Percentiles rank a stretch among this genome's conserved stretches.
Conservation (phyloP, 108 stramenopile genomes). For the Nannochloropsis gaditana region DNA sequence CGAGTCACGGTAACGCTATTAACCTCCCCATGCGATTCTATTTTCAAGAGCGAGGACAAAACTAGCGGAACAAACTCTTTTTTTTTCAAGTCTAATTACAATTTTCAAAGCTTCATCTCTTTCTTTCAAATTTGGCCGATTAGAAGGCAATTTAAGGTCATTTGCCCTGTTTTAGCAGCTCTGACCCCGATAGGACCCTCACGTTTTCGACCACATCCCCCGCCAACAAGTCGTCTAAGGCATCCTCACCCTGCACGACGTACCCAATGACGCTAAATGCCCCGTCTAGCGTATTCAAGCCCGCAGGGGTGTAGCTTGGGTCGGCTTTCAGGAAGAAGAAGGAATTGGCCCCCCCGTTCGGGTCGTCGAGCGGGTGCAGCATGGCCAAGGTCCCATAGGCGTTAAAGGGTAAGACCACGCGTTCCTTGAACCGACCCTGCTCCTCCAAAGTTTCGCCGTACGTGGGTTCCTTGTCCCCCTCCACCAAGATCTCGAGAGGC, state of each 20-base stretch:
- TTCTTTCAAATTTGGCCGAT: neutral
- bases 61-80: neutral
- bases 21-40: too few relatives aligned
- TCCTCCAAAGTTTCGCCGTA: slow-evolving; percentile 22
- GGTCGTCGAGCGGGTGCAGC: slow-evolving; percentile 17
- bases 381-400: slow-evolving; percentile 22
- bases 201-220: slow-evolving; percentile 25
- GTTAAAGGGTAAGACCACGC: slow-evolving; percentile 16
- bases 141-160: neutral
- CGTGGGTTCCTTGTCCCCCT: slow-evolving; percentile 12
- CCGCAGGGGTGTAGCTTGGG: slow-evolving; percentile 26
- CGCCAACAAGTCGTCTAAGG: slow-evolving; percentile 14
- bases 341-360: slow-evolving; percentile 18
- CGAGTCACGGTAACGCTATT: too few relatives aligned
- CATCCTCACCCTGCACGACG: slow-evolving; percentile 23
- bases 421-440: slow-evolving; percentile 29
- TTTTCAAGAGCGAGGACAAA: neutral
- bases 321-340: slow-evolving; percentile 21
- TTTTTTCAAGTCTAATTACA: neutral
- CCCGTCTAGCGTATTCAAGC: slow-evolving; percentile 23
- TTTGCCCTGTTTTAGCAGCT: neutral
- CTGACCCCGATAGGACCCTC: neutral
- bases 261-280: slow-evolving; percentile 21
- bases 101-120: neutral
- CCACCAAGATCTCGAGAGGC: slow-evolving; percentile 20